Conservation (phyloP, 2,329 filamentous ascomycete species). For the Massarina eburnea region DNA sequence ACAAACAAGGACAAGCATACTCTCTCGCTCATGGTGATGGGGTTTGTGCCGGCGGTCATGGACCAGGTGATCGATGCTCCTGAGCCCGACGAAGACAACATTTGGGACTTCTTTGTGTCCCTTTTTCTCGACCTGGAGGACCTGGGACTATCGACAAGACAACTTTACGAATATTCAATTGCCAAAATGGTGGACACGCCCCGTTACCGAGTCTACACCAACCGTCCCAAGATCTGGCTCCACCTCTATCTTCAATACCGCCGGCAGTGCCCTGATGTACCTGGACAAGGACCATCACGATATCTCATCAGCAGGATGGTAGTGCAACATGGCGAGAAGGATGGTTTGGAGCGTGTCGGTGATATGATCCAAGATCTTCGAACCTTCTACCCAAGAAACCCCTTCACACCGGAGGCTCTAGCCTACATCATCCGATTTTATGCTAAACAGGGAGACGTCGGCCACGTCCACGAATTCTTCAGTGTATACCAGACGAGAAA, state of each 20-base stretch:
- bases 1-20: conserved; percentile 13
- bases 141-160: conserved; percentile 18
- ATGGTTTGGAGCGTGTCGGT: conserved; percentile 19
- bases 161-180: conserved; percentile 32
- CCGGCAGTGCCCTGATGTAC: conserved; percentile 16
- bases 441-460: conserved; percentile 37
- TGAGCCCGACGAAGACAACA: conserved; percentile 25
- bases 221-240: conserved; percentile 26
- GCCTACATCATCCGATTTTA: conserved; percentile 28
- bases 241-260: conserved; percentile 30
- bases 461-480: conserved; percentile 37
- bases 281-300: conserved; percentile 19
- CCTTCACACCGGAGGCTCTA: conserved; percentile 22
- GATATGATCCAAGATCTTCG: conserved; percentile 29
- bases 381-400: conserved; percentile 21
- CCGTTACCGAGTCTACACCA: conserved; percentile 30
- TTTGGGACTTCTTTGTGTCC: conserved; percentile 26
- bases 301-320: conserved; percentile 24
- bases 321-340: conserved; percentile 17
- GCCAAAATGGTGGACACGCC: conserved; percentile 24
- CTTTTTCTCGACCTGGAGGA: conserved; percentile 27
- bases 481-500: conserved; percentile 23
- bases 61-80: conserved; percentile 20
- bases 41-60: conserved; percentile 32
- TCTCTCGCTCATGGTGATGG: conserved; percentile 25